phyloP scores from a whole-genome alignment of 768 basidiomycete genomes.

The Neoboletus magnificus region DNA sequence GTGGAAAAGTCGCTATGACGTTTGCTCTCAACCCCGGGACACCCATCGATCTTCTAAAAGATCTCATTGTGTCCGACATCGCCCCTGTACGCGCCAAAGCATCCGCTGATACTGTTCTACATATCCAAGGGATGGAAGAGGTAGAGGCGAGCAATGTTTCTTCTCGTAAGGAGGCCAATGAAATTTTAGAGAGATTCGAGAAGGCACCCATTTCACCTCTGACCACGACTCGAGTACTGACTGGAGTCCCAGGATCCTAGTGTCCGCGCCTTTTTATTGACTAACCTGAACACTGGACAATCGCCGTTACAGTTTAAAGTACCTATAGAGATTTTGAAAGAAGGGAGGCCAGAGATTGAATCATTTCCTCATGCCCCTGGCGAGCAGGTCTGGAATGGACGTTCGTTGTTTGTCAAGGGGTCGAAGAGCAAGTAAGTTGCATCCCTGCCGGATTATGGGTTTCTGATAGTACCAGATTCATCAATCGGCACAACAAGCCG shows the following conservation, averaged over 20 bases:
- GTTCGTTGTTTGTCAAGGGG: slow-evolving; percentile 75
- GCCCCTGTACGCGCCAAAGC: slow-evolving; percentile 59
- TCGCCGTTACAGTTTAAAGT: slow-evolving; percentile 62
- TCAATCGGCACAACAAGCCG: slow-evolving; percentile 68
- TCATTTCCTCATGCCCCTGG: slow-evolving; percentile 70
- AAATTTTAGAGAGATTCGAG: slow-evolving; percentile 59
- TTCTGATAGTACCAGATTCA: slow-evolving; percentile 47
- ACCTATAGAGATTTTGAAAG: slow-evolving; percentile 63
- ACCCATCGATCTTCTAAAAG: slow-evolving; percentile 41
- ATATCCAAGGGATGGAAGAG: slow-evolving; percentile 70
- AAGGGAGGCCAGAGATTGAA: slow-evolving; percentile 65
- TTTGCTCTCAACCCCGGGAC: slow-evolving; percentile 50
- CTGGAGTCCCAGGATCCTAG: slow-evolving; percentile 55
- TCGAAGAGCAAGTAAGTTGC: slow-evolving; percentile 61
- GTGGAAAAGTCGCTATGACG: slow-evolving; percentile 80
- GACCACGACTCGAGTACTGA: slow-evolving; percentile 1
- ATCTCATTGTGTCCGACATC: slow-evolving; percentile 79
- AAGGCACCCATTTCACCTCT: slow-evolving; percentile 40
- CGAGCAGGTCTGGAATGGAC: slow-evolving; percentile 52
- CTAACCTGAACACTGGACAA: slow-evolving; percentile 56
- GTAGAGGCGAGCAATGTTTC: slow-evolving; percentile 58
- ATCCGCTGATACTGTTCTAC: slow-evolving; percentile 62
- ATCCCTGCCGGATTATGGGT: not conserved
- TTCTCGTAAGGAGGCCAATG: slow-evolving; percentile 67
- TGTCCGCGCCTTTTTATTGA: slow-evolving; percentile 80